phyloP scores from a whole-genome alignment of 2,329 filamentous ascomycete species.

The Exophiala phaeomuriformis region DNA sequence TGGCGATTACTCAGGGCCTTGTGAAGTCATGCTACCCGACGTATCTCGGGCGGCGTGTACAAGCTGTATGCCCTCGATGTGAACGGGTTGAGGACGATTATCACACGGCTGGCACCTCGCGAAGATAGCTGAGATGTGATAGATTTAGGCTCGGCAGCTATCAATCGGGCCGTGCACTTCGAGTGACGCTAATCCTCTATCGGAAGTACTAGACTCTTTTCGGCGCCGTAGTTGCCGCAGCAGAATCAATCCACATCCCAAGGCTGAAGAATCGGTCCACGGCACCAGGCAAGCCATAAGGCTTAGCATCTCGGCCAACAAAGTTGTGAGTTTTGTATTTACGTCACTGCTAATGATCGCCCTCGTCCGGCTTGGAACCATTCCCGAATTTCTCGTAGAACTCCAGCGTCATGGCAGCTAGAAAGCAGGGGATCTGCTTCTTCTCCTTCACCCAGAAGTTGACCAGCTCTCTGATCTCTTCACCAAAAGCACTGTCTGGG shows the following conservation, averaged over 20 bases:
- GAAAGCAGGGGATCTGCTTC: conserved; percentile 86
- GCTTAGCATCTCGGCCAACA: no score
- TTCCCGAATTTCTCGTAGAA: conserved; percentile 64
- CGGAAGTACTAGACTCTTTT: not conserved
- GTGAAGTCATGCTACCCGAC: no score
- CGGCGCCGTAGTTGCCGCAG: not conserved
- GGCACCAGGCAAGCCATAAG: no score
- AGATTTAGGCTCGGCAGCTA: not conserved
- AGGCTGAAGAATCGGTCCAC: no score
- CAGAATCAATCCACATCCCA: no score
- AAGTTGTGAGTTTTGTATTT: no score
- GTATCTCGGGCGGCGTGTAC: no score
- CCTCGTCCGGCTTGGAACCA: conserved; percentile 4
- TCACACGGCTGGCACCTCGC: not conserved
- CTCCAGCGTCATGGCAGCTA: conserved; percentile 84
- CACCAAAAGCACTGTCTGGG: conserved; percentile 75
- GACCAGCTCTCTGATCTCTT: conserved; percentile 76
- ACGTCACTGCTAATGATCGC: not conserved
- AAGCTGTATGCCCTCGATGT: not conserved
- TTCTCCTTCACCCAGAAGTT: conserved; percentile 94
- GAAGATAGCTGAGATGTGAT: not conserved
- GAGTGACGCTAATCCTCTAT: not conserved
- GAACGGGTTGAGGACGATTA: not conserved
- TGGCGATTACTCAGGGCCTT: no score
- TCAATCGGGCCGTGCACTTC: not conserved